These are phyloP conservation scores for Hymenoscyphus fraxineus DNA, from an alignment of 2,329 filamentous ascomycete genomes.

Conservation along the genomic window DNA sequence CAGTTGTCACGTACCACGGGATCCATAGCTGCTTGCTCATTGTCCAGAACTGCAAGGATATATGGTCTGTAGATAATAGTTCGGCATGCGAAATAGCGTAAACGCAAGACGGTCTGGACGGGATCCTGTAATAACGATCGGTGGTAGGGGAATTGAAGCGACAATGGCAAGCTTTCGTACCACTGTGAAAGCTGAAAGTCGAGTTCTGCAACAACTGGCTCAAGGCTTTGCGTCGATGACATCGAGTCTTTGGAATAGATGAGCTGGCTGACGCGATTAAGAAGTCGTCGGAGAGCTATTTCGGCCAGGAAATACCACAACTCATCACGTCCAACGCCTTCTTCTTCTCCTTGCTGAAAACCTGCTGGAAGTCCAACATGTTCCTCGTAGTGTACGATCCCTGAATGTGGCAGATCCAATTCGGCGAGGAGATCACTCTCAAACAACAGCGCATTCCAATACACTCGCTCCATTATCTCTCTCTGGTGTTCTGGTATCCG, in stretches of 20 bases:
- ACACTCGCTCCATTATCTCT: constrained; percentile 72
- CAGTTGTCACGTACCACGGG: constrained; percentile 72
- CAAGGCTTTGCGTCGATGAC: constrained; percentile 67
- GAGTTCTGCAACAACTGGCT: constrained; percentile 74
- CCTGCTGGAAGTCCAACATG: constrained; percentile 73
- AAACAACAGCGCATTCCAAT: constrained; percentile 79
- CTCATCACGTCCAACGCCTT: constrained; percentile 67
- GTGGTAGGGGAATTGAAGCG: constrained; percentile 74
- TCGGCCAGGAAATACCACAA: constrained; percentile 85
- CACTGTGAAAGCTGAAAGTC: constrained; percentile 81
- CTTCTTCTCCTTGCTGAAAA: constrained; percentile 66
- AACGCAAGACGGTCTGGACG: constrained; percentile 72
- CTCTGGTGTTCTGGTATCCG: constrained; percentile 66
- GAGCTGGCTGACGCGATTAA: constrained; percentile 75
- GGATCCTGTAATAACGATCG: constrained; percentile 64
- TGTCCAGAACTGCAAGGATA: constrained; percentile 74
- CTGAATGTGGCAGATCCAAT: constrained; percentile 76
- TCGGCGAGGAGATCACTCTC: constrained; percentile 78
- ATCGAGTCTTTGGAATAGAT: constrained; percentile 73
- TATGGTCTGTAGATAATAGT: constrained; percentile 86
- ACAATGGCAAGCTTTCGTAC: constrained; percentile 73
- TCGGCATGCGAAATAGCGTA: constrained; percentile 80
- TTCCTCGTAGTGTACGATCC: constrained; percentile 78
- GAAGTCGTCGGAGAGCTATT: constrained; percentile 70
- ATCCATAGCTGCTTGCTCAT: constrained; percentile 69